A percentile compares a stretch with the other conserved stretches of the same genome.
Evolutionary conservation across 306 rosid genomes (phyloP).

Genomic region (Argentina anserina): DNA sequence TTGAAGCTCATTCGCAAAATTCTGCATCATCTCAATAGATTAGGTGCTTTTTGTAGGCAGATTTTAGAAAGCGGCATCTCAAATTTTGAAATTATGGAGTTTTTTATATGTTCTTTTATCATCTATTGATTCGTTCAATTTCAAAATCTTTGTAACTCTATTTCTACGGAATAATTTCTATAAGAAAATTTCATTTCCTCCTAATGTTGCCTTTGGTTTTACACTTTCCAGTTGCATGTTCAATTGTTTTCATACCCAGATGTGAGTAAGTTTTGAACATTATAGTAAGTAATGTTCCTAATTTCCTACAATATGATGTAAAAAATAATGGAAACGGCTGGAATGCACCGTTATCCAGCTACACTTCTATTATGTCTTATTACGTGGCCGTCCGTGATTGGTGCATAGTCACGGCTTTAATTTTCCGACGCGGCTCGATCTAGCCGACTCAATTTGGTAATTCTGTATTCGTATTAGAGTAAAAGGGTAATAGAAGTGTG

Average conservation of each 20-base stretch:
- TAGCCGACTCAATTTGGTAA: too few relatives aligned
- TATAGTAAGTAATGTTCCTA: too few relatives aligned
- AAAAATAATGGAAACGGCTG: too few relatives aligned
- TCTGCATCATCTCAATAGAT: neutral
- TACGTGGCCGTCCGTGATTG: too few relatives aligned
- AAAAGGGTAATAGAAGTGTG: too few relatives aligned
- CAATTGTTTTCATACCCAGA: neutral
- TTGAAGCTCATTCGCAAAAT: conserved; percentile 19
- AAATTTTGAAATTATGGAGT: conserved; percentile 12
- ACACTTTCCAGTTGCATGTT: neutral
- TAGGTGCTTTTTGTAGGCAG: conserved; percentile 12
- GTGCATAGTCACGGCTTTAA: too few relatives aligned
- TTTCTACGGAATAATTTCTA: neutral
- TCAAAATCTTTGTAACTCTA: neutral
- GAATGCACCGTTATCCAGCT: too few relatives aligned
- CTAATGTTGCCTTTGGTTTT: neutral
- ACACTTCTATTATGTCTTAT: too few relatives aligned
- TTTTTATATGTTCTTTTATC: neutral
- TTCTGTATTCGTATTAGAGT: too few relatives aligned
- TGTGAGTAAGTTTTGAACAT: too few relatives aligned
- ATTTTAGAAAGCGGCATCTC: conserved; percentile 31
- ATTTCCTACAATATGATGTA: too few relatives aligned
- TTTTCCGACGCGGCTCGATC: too few relatives aligned
- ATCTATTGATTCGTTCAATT: neutral
- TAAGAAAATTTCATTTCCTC: neutral